Evolutionary conservation across 306 rosid species (phyloP), one percentile per base, ranked within the genome.

Genomic region (Urtica urens): DNA sequence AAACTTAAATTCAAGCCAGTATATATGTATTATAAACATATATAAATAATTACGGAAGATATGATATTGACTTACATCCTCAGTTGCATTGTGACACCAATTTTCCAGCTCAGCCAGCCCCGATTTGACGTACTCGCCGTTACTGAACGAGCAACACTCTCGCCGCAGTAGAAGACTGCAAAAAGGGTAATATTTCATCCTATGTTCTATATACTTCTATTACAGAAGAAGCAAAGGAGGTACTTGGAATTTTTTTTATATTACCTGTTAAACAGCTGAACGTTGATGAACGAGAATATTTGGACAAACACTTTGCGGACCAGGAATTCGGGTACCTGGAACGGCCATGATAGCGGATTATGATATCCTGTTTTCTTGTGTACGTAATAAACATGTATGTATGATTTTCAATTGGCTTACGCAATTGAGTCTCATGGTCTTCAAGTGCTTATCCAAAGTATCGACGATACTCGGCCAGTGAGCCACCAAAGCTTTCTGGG

Each of bases 61-160:
- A 11, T 46, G 31, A 58, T 43, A 12, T 19, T 26, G 51, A 37
- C 85, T 59, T 63, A 90, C 99, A 75, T 85, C 95, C 71, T 81
- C 94, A 0, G 92, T 71, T 52, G 95, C 99, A 42, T 45, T 76
- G 28, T 58, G 35, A 23, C 95, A 90, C 99, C 99, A 90, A 23
- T 75, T 92, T 57, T 90, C 99, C 64, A 90, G 67, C 74, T 85
- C 95, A 45, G 87, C 93, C 82, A 90, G 71, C 31, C 99, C 99
- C 5, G 95, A 68, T 70, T 90, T 85, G 41, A 90, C 87, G 41
- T 79, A 90, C 66, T 90, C 99, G 43, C 99, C 99, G 4, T 90
- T 85, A 73, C 99, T 90, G 79, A 90, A 90, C 4, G 99, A 90
- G 76, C 99, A 90, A 58, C 99, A 90, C 80, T 90, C 99, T 0